Evolutionary conservation across 169 alveolate species (phyloP).

Genomic region (Plasmodium gonderi): DNA sequence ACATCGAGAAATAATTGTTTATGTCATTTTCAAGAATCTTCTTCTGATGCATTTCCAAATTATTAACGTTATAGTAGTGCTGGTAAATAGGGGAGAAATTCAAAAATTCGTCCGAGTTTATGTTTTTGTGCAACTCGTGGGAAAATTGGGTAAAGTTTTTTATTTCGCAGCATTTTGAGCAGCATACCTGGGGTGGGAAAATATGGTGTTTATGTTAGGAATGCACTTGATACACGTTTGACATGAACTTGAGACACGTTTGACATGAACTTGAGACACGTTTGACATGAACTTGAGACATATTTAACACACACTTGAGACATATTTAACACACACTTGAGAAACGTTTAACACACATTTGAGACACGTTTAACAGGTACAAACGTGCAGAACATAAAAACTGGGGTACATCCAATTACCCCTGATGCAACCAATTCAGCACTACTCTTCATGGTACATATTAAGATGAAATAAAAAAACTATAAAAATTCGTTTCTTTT

Average conservation of each 20-base stretch:
- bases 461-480: not conserved
- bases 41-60: constrained; percentile 22
- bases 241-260: no score
- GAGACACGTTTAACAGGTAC: no score
- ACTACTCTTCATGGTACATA: no score
- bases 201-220: not conserved
- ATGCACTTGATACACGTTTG: not conserved
- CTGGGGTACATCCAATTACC: no score
- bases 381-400: no score
- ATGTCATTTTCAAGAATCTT: constrained; percentile 38
- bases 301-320: no score
- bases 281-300: no score
- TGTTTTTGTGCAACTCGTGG: constrained; percentile 24
- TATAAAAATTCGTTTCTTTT: not conserved
- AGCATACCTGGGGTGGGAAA: constrained; percentile 34
- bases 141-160: constrained; percentile 40
- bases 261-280: no score
- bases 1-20: constrained; percentile 10
- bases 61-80: constrained; percentile 57
- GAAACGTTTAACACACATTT: no score
- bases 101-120: constrained; percentile 1
- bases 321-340: no score
- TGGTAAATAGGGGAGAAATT: constrained; percentile 58
- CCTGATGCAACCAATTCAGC: no score
- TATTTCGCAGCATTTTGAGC: constrained; percentile 59